Evolutionary conservation across 257 asterid species (phyloP).

Genomic region (Solanum chmielewskii): DNA sequence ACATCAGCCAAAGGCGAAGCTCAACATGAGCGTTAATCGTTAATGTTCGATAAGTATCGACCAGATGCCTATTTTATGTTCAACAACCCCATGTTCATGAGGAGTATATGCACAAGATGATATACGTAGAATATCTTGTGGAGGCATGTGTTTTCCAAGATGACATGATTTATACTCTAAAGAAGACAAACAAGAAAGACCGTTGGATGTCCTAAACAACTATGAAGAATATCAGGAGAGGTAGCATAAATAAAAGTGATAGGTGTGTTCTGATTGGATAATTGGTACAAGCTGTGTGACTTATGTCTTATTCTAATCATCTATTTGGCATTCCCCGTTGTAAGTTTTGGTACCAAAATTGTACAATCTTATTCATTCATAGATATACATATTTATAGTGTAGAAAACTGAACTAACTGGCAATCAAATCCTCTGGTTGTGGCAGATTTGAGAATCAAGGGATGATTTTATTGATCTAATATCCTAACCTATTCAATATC

Average conservation of each 20-base stretch:
- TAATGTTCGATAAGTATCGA: neutral
- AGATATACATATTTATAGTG: too few species aligned
- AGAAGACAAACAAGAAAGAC: neutral
- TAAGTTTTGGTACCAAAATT: too few species aligned
- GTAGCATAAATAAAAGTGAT: neutral
- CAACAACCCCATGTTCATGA: neutral
- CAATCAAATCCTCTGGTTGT: too few species aligned
- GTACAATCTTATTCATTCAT: too few species aligned
- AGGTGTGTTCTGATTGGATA: neutral
- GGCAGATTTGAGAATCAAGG: too few species aligned
- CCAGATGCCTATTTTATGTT: neutral
- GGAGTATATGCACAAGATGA: neutral
- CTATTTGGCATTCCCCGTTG: neutral
- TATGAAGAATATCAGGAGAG: neutral
- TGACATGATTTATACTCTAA: neutral
- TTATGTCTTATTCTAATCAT: neutral
- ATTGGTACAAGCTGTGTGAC: neutral
- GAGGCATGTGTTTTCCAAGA: neutral
- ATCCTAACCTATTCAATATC: too few species aligned
- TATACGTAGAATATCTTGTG: neutral
- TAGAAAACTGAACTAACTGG: too few species aligned
- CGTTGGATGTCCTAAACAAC: neutral
- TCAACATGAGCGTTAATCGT: neutral
- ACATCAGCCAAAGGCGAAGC: neutral
- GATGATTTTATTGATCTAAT: too few species aligned